These are phyloP conservation scores for Peronosclerospora sorghi DNA, from an alignment of 352 stramenopile genomes.

Conservation along the genomic window DNA sequence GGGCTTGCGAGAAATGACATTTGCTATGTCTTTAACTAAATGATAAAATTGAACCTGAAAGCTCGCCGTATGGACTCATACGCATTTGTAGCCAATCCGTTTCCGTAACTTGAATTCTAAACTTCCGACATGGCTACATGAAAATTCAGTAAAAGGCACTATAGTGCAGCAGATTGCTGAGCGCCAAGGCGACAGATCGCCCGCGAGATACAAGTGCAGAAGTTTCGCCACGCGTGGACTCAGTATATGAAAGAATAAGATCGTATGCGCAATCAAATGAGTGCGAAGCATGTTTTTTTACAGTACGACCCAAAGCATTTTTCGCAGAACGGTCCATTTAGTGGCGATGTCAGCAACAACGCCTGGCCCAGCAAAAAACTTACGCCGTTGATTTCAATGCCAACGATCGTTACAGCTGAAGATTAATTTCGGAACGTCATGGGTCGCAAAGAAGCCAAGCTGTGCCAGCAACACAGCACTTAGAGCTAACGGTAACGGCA, in stretches of 20 bases:
- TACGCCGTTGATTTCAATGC: conserved; percentile 64
- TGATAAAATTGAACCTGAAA: too few relatives aligned
- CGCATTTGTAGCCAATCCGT: too few relatives aligned
- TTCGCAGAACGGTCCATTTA: conserved; percentile 66
- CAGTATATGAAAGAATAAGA: conserved; percentile 92
- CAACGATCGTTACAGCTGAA: conserved; percentile 48
- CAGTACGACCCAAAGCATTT: conserved; percentile 8
- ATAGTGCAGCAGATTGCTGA: too few relatives aligned
- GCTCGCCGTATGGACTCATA: too few relatives aligned
- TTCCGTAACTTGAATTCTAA: too few relatives aligned
- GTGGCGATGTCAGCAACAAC: conserved; percentile 88
- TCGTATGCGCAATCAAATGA: conserved; percentile 92
- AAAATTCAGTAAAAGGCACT: too few relatives aligned
- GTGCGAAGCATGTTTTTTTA: conserved; percentile 80
- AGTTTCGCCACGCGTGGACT: too few relatives aligned
- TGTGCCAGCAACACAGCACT: conserved; percentile 88
- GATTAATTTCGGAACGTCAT: conserved; percentile 71
- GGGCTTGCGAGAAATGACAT: too few relatives aligned
- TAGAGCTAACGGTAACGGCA: conserved; percentile 86
- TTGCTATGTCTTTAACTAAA: too few relatives aligned
- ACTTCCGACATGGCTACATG: too few relatives aligned
- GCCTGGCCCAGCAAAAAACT: conserved; percentile 88
- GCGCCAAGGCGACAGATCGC: too few relatives aligned
- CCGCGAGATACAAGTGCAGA: too few relatives aligned
- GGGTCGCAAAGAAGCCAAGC: conserved; percentile 81